A percentile compares a stretch with the other conserved stretches of the same genome.
Conservation (phyloP, 2,329 filamentous ascomycete species). For the Blastomyces emzantsi region DNA sequence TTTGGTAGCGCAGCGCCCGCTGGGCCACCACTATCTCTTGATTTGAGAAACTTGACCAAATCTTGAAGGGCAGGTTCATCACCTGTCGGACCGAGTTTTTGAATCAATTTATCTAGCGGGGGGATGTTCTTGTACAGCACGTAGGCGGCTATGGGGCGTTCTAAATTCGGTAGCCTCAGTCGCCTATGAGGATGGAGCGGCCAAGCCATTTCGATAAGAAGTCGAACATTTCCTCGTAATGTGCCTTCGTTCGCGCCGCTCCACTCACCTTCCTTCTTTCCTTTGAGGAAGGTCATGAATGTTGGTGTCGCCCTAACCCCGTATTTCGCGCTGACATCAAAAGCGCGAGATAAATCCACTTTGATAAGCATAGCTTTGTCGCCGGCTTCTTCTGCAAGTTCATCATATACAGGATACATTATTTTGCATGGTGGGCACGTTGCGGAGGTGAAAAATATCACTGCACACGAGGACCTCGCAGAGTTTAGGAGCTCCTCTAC, state of each 20-base stretch:
- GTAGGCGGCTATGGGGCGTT: conserved; percentile 55
- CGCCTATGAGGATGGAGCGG: conserved; percentile 67
- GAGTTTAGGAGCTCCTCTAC: conserved; percentile 52
- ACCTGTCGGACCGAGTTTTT: conserved; percentile 62
- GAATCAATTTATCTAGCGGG: conserved; percentile 69
- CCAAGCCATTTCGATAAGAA: conserved; percentile 65
- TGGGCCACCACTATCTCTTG: conserved; percentile 48
- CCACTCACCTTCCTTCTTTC: conserved; percentile 71
- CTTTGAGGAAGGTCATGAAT: conserved; percentile 74
- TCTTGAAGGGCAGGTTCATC: conserved; percentile 52
- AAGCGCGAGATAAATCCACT: conserved; percentile 63
- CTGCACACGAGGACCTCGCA: conserved; percentile 59
- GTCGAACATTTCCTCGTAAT: conserved; percentile 61
- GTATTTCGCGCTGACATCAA: conserved; percentile 56
- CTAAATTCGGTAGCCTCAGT: conserved; percentile 61
- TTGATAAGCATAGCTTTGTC: conserved; percentile 66
- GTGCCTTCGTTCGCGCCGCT: conserved; percentile 61
- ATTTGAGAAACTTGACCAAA: conserved; percentile 63
- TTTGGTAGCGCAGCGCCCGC: conserved; percentile 63
- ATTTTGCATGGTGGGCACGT: conserved; percentile 78
- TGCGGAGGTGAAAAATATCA: conserved; percentile 87
- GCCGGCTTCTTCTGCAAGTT: conserved; percentile 64
- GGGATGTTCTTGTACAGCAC: conserved; percentile 70
- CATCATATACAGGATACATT: conserved; percentile 72
- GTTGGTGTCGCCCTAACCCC: conserved; percentile 71